Evolutionary conservation across 2,329 filamentous ascomycete species (phyloP).

Genomic region (Nemania bipapillata): DNA sequence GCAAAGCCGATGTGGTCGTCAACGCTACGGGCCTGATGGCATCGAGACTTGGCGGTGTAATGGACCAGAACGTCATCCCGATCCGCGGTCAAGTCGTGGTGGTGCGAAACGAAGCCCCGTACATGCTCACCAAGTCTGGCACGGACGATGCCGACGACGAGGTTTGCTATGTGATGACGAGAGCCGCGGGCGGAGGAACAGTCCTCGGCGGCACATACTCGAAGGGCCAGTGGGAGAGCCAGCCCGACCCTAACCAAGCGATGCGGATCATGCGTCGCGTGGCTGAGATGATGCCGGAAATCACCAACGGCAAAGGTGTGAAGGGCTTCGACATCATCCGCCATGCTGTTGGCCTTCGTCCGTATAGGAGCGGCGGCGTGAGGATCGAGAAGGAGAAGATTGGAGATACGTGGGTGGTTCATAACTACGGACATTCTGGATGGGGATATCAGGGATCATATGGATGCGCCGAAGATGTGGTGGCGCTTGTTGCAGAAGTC

Average conservation of each 20-base stretch:
- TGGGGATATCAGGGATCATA: conserved; percentile 79
- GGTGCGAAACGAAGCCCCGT: conserved; percentile 78
- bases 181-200: conserved; percentile 82
- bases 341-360: conserved; percentile 84
- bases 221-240: conserved; percentile 79
- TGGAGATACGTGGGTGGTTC: conserved; percentile 73
- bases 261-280: conserved; percentile 84
- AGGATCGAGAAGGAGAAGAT: conserved; percentile 79
- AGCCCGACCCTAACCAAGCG: conserved; percentile 82
- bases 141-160: conserved; percentile 79
- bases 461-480: conserved; percentile 74
- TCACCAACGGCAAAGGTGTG: conserved; percentile 74
- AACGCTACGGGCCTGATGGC: conserved; percentile 88
- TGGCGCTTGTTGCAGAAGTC: conserved; percentile 74
- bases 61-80: conserved; percentile 77
- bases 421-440: conserved; percentile 82
- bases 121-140: conserved; percentile 76
- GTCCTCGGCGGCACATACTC: conserved; percentile 88
- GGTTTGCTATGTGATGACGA: conserved; percentile 82
- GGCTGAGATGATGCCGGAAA: conserved; percentile 70
- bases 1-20: conserved; percentile 74
- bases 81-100: conserved; percentile 85
- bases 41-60: conserved; percentile 80
- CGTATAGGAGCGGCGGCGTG: conserved; percentile 76
- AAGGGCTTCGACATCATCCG: conserved; percentile 79